These are phyloP conservation scores for Lentinula lateritia DNA, from an alignment of 768 basidiomycete genomes.

Conservation along the genomic window DNA sequence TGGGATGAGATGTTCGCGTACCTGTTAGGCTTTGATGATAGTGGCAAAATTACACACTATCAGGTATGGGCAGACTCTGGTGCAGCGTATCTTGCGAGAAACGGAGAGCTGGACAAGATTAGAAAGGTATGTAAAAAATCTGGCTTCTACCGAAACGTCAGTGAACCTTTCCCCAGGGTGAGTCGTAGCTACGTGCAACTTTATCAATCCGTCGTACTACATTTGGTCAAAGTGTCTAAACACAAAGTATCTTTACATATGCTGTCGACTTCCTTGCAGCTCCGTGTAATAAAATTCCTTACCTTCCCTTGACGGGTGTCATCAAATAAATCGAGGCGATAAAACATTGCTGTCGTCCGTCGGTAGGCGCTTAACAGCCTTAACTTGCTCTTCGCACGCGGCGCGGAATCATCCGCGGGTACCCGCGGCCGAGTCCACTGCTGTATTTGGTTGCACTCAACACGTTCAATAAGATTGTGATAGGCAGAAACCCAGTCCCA, in stretches of 20 bases:
- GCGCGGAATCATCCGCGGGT: neutral
- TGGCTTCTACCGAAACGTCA: neutral
- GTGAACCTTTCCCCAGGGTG: neutral
- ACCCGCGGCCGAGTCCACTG: neutral
- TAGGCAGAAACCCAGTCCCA: neutral
- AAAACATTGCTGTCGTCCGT: neutral
- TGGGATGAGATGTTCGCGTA: conserved; percentile 64
- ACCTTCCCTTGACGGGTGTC: too few species aligned
- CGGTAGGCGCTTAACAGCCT: neutral
- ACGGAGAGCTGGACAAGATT: conserved; percentile 35
- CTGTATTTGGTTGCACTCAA: neutral
- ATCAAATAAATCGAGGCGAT: too few species aligned
- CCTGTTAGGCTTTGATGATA: conserved; percentile 54
- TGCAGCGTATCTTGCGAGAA: conserved; percentile 53
- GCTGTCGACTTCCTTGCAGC: too few species aligned
- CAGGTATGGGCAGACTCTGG: conserved; percentile 70
- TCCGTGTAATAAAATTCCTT: too few species aligned
- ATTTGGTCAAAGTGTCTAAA: too few species aligned
- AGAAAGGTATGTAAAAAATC: conserved; percentile 9
- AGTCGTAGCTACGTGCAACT: too few species aligned
- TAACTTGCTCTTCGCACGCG: neutral
- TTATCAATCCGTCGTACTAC: too few species aligned
- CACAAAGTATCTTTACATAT: too few species aligned
- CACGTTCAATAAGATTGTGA: neutral
- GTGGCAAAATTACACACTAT: conserved; percentile 49